Conservation (phyloP, 768 basidiomycete species). For the Melanogaster broomeanus region DNA sequence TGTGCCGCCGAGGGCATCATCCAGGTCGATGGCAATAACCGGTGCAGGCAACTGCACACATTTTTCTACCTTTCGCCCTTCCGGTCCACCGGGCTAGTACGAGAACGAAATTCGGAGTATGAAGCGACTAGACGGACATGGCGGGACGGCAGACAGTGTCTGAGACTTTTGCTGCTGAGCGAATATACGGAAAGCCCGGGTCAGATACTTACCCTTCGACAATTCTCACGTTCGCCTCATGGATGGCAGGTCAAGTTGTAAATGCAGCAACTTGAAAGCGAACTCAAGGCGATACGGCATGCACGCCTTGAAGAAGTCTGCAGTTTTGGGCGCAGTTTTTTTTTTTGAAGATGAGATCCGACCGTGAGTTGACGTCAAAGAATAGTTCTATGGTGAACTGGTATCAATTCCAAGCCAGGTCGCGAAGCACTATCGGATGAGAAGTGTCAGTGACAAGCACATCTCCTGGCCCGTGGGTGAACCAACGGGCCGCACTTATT, state of each 20-base stretch:
- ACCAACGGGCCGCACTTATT: neutral
- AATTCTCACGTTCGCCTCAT: neutral
- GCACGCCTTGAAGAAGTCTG: too few relatives aligned
- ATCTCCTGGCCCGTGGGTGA: too few relatives aligned
- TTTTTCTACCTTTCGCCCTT: neutral
- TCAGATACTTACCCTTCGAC: neutral
- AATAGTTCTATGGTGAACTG: neutral
- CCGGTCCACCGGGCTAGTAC: neutral
- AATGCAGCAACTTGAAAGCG: too few relatives aligned
- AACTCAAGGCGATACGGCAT: neutral
- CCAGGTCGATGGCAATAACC: conserved; percentile 60
- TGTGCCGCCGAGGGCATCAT: conserved; percentile 63
- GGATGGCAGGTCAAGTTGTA: neutral
- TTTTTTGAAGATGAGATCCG: too few relatives aligned
- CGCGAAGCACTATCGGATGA: neutral
- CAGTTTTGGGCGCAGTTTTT: too few relatives aligned
- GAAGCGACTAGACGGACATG: neutral
- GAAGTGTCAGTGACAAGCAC: neutral
- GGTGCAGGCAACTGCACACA: conserved; percentile 21
- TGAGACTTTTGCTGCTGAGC: neutral
- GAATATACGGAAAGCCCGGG: neutral
- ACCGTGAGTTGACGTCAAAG: neutral
- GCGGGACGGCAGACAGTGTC: neutral
- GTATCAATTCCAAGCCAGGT: neutral
- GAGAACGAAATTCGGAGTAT: neutral